Evolutionary conservation across 768 basidiomycete genomes (phyloP).

Genomic region (Lactarius hatsudake): DNA sequence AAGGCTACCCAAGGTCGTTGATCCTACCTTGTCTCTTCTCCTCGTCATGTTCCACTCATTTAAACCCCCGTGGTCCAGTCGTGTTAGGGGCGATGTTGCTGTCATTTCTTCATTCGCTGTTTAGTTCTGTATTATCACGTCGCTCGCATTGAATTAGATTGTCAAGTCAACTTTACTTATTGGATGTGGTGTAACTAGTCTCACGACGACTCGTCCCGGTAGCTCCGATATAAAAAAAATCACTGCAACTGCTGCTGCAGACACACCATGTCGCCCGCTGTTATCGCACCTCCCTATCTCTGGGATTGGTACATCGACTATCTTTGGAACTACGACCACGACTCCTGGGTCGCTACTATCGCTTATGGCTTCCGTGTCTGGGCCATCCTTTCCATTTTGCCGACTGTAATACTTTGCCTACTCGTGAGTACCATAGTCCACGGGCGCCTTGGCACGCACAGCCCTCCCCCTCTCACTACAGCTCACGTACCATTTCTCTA

Average conservation of each 20-base stretch:
- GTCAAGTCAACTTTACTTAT: background rate
- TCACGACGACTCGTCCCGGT: background rate
- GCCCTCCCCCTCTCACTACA: background rate
- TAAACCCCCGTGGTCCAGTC: background rate
- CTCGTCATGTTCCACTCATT: background rate
- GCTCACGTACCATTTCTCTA: background rate
- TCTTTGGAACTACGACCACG: constrained; percentile 60
- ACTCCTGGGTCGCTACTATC: constrained; percentile 64
- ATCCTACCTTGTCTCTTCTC: background rate
- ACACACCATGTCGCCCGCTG: constrained; percentile 24
- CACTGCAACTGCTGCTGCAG: background rate
- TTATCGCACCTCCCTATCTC: constrained; percentile 42
- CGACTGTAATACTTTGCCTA: constrained; percentile 59
- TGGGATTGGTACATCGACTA: constrained; percentile 62
- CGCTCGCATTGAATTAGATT: constrained; percentile 5
- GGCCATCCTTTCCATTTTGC: constrained; percentile 48
- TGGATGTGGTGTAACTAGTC: constrained; percentile 1
- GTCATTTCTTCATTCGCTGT: constrained; percentile 4
- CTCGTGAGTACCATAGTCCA: constrained; percentile 47
- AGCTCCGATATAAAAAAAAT: background rate
- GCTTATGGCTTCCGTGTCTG: constrained; percentile 65
- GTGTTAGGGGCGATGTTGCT: background rate
- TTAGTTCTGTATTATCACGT: constrained; percentile 6
- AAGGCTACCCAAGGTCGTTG: constrained; percentile 1
- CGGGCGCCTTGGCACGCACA: background rate